Percentiles rank a stretch among this genome's conserved stretches.
Conservation (phyloP, 1,284 basidiomycete genomes). For the Leucocoprinus gongylophorus region DNA sequence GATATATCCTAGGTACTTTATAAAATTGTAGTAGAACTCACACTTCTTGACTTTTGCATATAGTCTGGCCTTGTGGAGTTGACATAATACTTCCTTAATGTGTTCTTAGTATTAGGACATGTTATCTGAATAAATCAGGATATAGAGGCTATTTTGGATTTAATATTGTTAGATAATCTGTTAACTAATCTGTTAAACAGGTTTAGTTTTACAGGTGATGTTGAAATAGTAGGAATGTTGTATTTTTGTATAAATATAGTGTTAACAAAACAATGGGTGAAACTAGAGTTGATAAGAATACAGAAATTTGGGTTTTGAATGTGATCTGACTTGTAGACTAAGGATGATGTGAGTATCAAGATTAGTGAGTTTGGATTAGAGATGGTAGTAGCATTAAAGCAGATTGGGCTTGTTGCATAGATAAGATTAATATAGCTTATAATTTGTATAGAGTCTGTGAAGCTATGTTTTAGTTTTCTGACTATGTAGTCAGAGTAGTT, state of each 20-base stretch:
- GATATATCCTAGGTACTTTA: conserved; percentile 11
- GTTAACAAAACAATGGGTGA: not conserved
- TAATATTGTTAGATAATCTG: not conserved
- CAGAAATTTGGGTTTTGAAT: too few relatives aligned
- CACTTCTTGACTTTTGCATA: not conserved
- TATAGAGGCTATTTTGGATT: not conserved
- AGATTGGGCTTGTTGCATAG: conserved; percentile 21
- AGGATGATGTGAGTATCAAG: too few relatives aligned
- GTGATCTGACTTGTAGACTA: too few relatives aligned
- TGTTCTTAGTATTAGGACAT: not conserved
- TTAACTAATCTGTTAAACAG: too few relatives aligned
- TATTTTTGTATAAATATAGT: not conserved
- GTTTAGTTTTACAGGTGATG: too few relatives aligned
- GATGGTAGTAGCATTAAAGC: not conserved
- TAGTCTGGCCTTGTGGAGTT: not conserved
- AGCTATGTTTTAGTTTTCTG: too few relatives aligned
- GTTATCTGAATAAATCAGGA: not conserved
- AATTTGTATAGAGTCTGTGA: too few relatives aligned
- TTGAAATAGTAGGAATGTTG: not conserved
- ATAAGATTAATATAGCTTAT: conserved; percentile 33
- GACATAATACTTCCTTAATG: not conserved
- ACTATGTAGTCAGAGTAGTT: too few relatives aligned
- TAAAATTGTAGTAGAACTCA: not conserved
- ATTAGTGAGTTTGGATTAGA: not conserved
- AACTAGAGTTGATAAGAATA: not conserved